phyloP scores from a whole-genome alignment of 805 yeast genomes.

The Hanseniaspora hatyaiensis region DNA sequence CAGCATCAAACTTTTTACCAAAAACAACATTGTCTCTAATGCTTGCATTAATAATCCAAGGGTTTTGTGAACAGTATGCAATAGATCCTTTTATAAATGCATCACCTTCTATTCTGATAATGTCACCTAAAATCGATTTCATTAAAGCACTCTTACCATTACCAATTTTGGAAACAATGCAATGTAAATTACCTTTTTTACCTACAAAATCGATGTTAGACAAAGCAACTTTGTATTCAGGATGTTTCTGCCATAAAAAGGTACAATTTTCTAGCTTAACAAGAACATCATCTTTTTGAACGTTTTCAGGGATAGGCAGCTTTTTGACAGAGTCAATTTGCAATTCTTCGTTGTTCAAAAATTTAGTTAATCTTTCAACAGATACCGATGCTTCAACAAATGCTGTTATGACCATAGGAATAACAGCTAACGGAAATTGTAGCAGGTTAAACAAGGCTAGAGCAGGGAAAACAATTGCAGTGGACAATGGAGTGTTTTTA shows the following conservation, averaged over 20 bases:
- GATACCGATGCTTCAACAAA: slow-evolving; percentile 85
- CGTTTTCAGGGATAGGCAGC: slow-evolving; percentile 32
- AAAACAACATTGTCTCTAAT: slow-evolving; percentile 83
- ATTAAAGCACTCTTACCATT: slow-evolving; percentile 77
- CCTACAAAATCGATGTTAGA: slow-evolving; percentile 51
- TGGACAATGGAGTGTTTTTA: slow-evolving; percentile 53
- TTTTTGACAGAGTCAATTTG: slow-evolving; percentile 60
- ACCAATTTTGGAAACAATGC: slow-evolving; percentile 85
- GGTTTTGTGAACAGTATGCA: slow-evolving; percentile 85
- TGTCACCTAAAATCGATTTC: slow-evolving; percentile 71
- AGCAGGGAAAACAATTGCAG: slow-evolving; percentile 89
- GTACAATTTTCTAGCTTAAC: slow-evolving; percentile 54
- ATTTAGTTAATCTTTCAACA: slow-evolving; percentile 57
- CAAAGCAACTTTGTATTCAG: slow-evolving; percentile 57
- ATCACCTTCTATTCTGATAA: slow-evolving; percentile 62
- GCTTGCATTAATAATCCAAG: slow-evolving; percentile 95
- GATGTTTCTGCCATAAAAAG: slow-evolving; percentile 67
- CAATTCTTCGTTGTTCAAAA: slow-evolving; percentile 64
- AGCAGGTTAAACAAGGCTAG: slow-evolving; percentile 76
- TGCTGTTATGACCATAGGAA: slow-evolving; percentile 81
- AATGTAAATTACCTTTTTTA: slow-evolving; percentile 64
- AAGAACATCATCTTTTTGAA: slow-evolving; percentile 53
- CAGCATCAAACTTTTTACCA: slow-evolving; percentile 74
- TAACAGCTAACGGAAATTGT: slow-evolving; percentile 80
- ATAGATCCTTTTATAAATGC: slow-evolving; percentile 62